Evolutionary conservation across 129 eudicot genomes (phyloP), one percentile per base, ranked within the genome.

Genomic region (Tagetes erecta): DNA sequence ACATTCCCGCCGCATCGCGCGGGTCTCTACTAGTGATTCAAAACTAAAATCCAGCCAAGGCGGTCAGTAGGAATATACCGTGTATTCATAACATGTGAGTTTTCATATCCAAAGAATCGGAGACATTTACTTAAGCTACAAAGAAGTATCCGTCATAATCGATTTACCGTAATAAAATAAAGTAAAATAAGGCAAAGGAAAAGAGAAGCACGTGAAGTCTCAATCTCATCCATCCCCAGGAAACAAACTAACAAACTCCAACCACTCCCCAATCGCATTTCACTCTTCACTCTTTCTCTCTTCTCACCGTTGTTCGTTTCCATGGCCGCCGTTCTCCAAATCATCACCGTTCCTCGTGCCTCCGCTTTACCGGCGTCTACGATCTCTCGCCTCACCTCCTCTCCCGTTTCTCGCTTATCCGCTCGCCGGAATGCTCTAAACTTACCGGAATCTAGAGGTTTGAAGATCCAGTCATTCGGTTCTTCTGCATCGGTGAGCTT

Each of bases 321-420:
- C 66, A 59, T 59, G 66, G 66, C 66, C 66, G 66, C 41, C 14
- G 66, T 59, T 59, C 41, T 59, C 1, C 8, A 59, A 5, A 59
- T 6, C 66, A 40, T 59, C 66, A 33, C 42, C 41, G 8, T 59
- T 34, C 66, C 66, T 35, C 66, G 66, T 4, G 66, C 66, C 41
- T 34, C 66, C 66, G 41, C 12, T 34, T 14, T 55, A 55, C 62
- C 62, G 62, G 62, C 62, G 35, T 55, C 62, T 55, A 6, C 62
- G 35, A 27, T 52, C 8, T n/a, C 58, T 52, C 58, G 31, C 58
- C 3, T 55, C 3, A 1, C 36, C 34, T 6, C 62, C 31, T 59
- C 3, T 4, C n/a, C 66, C 8, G n/a, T 34, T 8, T 34, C 41
- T 3, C 41, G 66, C 20, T 59, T 34, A 35, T 59, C 41, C 41